Conservation (phyloP, 2,329 filamentous ascomycete genomes). For the Cladorrhinum sp. region DNA sequence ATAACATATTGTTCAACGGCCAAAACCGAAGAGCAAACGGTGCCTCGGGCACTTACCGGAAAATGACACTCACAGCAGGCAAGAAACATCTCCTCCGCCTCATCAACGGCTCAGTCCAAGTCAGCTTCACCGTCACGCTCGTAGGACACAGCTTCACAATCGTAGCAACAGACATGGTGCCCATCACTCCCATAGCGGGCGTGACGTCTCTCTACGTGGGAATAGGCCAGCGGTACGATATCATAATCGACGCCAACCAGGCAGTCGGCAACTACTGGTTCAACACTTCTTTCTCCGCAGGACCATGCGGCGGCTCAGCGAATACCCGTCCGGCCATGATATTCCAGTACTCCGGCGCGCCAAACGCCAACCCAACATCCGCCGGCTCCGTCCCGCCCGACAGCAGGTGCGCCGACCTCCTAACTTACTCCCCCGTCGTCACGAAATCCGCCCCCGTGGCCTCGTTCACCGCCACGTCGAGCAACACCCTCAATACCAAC, state of each 20-base stretch:
- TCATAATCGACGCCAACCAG: constrained; percentile 43
- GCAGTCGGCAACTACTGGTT: constrained; percentile 39
- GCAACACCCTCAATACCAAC: constrained; percentile 26
- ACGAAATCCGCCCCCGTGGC: constrained; percentile 27
- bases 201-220: constrained; percentile 49
- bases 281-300: constrained; percentile 34
- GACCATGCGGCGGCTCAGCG: constrained; percentile 33
- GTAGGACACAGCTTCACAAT: constrained; percentile 47
- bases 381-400: constrained; percentile 30
- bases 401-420: constrained; percentile 18
- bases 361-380: constrained; percentile 30
- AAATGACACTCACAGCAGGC: constrained; percentile 35
- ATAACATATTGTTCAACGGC: constrained; percentile 44
- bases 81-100: constrained; percentile 46
- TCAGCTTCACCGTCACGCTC: constrained; percentile 48
- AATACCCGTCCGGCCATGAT: constrained; percentile 37
- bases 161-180: constrained; percentile 50
- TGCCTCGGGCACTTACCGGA: constrained; percentile 28
- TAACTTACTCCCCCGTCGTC: constrained; percentile 28
- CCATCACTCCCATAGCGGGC: constrained; percentile 44
- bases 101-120: constrained; percentile 48
- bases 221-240: constrained; percentile 45
- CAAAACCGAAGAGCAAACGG: constrained; percentile 34
- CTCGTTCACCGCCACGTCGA: constrained; percentile 28
- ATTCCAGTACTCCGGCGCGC: constrained; percentile 38